Conservation (phyloP, 1,284 basidiomycete genomes). For the Cutaneotrichosporon arboriforme region DNA sequence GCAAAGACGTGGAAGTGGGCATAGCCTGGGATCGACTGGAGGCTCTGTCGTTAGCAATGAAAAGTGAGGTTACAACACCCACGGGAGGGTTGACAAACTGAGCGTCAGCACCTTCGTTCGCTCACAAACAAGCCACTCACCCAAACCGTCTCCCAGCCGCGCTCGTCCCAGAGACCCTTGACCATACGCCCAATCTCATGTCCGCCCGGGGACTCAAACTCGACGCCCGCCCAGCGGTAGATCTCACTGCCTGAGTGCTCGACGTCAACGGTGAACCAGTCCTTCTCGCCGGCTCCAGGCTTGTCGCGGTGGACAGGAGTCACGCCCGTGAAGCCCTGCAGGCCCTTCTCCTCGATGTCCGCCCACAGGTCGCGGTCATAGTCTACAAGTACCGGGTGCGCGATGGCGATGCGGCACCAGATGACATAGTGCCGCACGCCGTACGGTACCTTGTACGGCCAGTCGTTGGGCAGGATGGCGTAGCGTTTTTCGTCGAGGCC, state of each 20-base stretch:
- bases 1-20: slow-evolving; percentile 48
- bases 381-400: slow-evolving; percentile 38
- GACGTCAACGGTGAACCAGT: slow-evolving; percentile 34
- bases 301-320: slow-evolving; percentile 11
- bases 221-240: slow-evolving; percentile 32
- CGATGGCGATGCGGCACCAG: slow-evolving; percentile 45
- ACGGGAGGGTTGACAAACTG: slow-evolving; percentile 33
- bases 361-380: slow-evolving; percentile 34
- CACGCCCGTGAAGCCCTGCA: slow-evolving; percentile 45
- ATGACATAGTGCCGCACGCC: slow-evolving; percentile 43
- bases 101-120: not conserved
- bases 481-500: slow-evolving; percentile 32
- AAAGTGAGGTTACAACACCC: not conserved
- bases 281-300: not conserved
- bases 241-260: slow-evolving; percentile 27
- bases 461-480: slow-evolving; percentile 44
- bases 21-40: slow-evolving; percentile 44
- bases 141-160: slow-evolving; percentile 47
- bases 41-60: slow-evolving; percentile 17
- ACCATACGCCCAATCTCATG: slow-evolving; percentile 44
- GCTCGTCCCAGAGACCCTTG: slow-evolving; percentile 39
- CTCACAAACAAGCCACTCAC: no score
- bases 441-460: slow-evolving; percentile 44
- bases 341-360: slow-evolving; percentile 34
- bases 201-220: slow-evolving; percentile 32